phyloP scores from a whole-genome alignment of 176 grass and related monocot species.

The Oryza glaberrima region DNA sequence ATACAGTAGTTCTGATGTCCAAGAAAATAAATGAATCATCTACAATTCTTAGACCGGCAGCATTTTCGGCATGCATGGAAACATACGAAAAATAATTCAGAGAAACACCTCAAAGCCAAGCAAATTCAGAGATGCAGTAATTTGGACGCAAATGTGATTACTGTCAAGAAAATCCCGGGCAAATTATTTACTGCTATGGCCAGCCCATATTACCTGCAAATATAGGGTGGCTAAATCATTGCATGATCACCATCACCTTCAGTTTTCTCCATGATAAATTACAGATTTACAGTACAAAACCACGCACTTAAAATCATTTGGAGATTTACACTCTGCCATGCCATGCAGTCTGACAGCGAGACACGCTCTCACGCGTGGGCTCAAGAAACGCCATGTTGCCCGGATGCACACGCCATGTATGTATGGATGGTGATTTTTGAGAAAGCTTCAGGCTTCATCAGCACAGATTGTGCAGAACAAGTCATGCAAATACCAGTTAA shows the following conservation, averaged over 20 bases:
- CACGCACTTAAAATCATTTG: not conserved
- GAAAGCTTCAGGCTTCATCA: not conserved
- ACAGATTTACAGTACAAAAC: not conserved
- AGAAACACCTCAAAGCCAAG: not conserved
- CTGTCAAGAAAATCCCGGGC: not conserved
- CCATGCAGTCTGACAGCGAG: not conserved
- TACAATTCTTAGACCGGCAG: constrained; percentile 5
- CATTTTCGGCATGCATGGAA: not conserved
- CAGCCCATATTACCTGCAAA: not conserved
- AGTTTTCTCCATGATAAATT: not conserved
- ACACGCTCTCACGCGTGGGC: not conserved
- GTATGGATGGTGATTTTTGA: not conserved
- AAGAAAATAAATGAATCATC: not conserved
- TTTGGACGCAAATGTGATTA: not conserved
- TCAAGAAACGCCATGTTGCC: not conserved
- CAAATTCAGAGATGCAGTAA: not conserved
- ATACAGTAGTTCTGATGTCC: not conserved
- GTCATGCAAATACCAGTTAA: constrained; percentile 21
- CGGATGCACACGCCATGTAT: not conserved
- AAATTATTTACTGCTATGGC: not conserved
- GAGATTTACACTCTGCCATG: not conserved
- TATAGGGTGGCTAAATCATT: not conserved
- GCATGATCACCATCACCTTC: not conserved
- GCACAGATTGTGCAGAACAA: constrained; percentile 1
- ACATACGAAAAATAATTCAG: constrained; percentile 14